Conservation (phyloP, 2,329 filamentous ascomycete species). For the Calonectria pseudoturangicola region DNA sequence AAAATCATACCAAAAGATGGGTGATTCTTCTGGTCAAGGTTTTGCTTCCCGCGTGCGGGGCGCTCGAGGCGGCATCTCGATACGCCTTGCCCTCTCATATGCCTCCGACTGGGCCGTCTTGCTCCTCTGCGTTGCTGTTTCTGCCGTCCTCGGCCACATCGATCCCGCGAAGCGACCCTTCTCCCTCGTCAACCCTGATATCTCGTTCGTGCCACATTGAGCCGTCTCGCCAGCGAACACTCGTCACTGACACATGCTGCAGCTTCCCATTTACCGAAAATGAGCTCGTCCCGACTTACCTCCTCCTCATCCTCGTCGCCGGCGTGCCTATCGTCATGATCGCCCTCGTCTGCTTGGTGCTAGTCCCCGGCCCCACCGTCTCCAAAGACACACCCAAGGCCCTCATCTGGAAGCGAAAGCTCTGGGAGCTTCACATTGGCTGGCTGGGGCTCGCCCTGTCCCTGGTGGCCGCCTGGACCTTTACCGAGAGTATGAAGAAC, state of each 20-base stretch:
- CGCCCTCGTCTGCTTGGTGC: constrained; percentile 78
- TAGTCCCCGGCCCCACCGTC: constrained; percentile 84
- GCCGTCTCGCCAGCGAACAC: neutral
- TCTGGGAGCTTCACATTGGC: constrained; percentile 93
- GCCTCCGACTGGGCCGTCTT: constrained; percentile 84
- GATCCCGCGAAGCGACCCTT: constrained; percentile 82
- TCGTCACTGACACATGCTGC: constrained; percentile 33
- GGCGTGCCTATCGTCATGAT: constrained; percentile 81
- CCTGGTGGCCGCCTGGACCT: constrained; percentile 82
- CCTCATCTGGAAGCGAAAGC: constrained; percentile 85
- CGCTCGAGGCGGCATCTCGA: constrained; percentile 53
- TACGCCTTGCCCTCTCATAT: constrained; percentile 76
- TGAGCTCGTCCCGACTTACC: constrained; percentile 82
- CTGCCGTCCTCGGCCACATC: constrained; percentile 74
- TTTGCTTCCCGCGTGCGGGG: constrained; percentile 35
- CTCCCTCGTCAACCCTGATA: constrained; percentile 81
- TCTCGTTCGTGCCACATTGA: constrained; percentile 73
- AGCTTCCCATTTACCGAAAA: constrained; percentile 82
- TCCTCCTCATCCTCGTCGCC: constrained; percentile 79
- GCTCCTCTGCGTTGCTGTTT: constrained; percentile 74
- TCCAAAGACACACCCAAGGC: constrained; percentile 76
- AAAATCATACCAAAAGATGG: constrained; percentile 52
- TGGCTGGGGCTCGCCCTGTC: constrained; percentile 88
- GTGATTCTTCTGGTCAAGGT: constrained; percentile 50
- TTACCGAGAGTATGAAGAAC: constrained; percentile 91